phyloP scores from a whole-genome alignment of 2,329 filamentous ascomycete species.

The Diaporthe vexans region DNA sequence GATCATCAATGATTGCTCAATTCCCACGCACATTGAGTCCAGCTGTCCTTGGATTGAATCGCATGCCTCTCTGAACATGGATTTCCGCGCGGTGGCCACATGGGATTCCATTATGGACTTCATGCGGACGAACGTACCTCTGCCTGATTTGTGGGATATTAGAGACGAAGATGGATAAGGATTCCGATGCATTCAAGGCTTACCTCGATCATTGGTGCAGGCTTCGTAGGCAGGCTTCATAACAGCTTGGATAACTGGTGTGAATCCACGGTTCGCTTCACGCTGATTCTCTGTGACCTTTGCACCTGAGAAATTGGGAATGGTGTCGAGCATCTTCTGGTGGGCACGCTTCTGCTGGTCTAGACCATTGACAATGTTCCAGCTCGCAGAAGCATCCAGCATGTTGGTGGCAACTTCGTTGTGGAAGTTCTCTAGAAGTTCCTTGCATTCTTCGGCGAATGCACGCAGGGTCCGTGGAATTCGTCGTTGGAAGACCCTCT shows the following conservation, averaged over 20 bases:
- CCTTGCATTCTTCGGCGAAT: slow-evolving; percentile 34
- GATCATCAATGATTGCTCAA: neutral
- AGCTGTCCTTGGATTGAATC: slow-evolving; percentile 57
- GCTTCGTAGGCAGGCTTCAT: slow-evolving; percentile 62
- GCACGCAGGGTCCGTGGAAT: slow-evolving; percentile 39
- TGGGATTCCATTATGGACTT: slow-evolving; percentile 62
- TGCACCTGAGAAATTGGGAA: slow-evolving; percentile 50
- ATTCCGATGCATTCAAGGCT: slow-evolving; percentile 1
- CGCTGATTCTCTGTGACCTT: slow-evolving; percentile 61
- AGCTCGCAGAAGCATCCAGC: slow-evolving; percentile 30
- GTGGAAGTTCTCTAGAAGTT: slow-evolving; percentile 43
- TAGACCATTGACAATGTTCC: slow-evolving; percentile 43
- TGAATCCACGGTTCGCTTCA: slow-evolving; percentile 67
- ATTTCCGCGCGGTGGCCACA: slow-evolving; percentile 54
- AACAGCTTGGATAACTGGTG: slow-evolving; percentile 58
- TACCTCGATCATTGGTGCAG: slow-evolving; percentile 60
- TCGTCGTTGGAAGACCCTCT: slow-evolving; percentile 47
- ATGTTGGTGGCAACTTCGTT: slow-evolving; percentile 24
- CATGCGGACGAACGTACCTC: slow-evolving; percentile 65
- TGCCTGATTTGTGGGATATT: slow-evolving; percentile 45
- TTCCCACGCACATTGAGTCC: slow-evolving; percentile 49
- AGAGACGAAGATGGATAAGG: too few relatives aligned
- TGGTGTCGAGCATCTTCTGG: slow-evolving; percentile 54
- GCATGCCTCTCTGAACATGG: slow-evolving; percentile 65
- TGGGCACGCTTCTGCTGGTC: slow-evolving; percentile 43